phyloP scores from a whole-genome alignment of 495 filamentous ascomycete genomes.

The Aspergillus leporis region DNA sequence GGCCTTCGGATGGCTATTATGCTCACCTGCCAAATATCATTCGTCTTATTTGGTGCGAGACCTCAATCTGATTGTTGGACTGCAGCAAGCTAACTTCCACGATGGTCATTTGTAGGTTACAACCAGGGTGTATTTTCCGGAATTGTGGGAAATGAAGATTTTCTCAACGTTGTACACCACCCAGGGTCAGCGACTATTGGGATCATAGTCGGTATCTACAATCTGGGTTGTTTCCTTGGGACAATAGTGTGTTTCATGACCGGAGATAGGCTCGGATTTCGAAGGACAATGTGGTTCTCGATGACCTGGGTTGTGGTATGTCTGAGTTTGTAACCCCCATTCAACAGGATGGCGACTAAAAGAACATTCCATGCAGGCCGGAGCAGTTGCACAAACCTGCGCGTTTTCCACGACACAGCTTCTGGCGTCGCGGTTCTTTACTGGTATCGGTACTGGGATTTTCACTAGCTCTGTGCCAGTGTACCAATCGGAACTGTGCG shows the following conservation, averaged over 20 bases:
- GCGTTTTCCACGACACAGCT: conserved; percentile 43
- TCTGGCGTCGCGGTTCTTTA: conserved; percentile 49
- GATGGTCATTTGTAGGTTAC: conserved; percentile 37
- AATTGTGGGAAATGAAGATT: conserved; percentile 49
- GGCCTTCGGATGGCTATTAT: conserved; percentile 38
- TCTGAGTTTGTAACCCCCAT: neutral
- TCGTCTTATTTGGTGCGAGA: conserved; percentile 40
- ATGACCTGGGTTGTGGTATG: conserved; percentile 38
- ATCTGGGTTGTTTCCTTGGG: conserved; percentile 48
- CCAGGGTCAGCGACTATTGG: conserved; percentile 43
- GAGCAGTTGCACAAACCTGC: conserved; percentile 45
- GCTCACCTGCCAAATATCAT: conserved; percentile 40
- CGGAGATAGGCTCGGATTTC: conserved; percentile 49
- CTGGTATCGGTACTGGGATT: conserved; percentile 53
- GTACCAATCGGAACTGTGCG: conserved; percentile 50
- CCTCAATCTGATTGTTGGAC: conserved; percentile 1
- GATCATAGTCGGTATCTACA: conserved; percentile 52
- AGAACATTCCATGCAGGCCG: conserved; percentile 35
- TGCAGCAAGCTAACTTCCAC: conserved; percentile 12
- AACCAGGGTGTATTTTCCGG: conserved; percentile 57
- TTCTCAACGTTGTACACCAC: conserved; percentile 41
- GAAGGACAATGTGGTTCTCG: conserved; percentile 41
- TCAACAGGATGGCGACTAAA: conserved; percentile 5
- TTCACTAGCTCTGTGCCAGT: conserved; percentile 50
- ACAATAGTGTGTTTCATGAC: conserved; percentile 42